phyloP scores from a whole-genome alignment of 306 rosid genomes.

The Vigna hirtella region DNA sequence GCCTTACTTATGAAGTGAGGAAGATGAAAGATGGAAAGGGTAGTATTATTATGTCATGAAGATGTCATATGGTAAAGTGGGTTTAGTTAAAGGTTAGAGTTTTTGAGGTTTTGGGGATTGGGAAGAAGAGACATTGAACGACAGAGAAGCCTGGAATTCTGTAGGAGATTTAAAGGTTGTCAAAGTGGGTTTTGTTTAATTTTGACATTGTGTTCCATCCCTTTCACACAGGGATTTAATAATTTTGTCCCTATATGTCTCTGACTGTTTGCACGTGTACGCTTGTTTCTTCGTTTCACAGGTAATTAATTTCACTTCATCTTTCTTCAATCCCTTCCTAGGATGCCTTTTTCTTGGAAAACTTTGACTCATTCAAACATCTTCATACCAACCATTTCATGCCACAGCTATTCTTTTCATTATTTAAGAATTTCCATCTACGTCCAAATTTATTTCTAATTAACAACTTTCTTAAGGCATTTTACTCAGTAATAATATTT shows the following conservation, averaged over 20 bases:
- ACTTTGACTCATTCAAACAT: constrained; percentile 31
- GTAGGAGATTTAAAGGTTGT: constrained; percentile 47
- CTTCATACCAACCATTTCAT: background rate
- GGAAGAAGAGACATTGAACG: constrained; percentile 50
- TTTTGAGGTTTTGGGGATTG: constrained; percentile 44
- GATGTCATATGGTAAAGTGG: background rate
- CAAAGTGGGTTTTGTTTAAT: constrained; percentile 48
- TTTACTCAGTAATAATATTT: too few species aligned
- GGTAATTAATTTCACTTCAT: constrained; percentile 14
- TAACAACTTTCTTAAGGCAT: too few species aligned
- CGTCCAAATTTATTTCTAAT: too few species aligned
- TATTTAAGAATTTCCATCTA: too few species aligned
- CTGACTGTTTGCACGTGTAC: constrained; percentile 49
- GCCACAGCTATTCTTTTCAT: too few species aligned
- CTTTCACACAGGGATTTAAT: constrained; percentile 46
- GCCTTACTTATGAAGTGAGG: too few species aligned
- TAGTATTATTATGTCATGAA: background rate
- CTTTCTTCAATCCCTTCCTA: constrained; percentile 9
- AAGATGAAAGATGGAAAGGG: background rate
- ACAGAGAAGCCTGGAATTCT: constrained; percentile 59
- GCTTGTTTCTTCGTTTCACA: constrained; percentile 43
- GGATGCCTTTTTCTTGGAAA: constrained; percentile 13
- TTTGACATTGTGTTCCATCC: constrained; percentile 57
- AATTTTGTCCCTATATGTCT: constrained; percentile 46
- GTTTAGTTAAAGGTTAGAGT: background rate